Evolutionary conservation across 2,329 filamentous ascomycete genomes (phyloP), one percentile per base, ranked within the genome.

Genomic region (Claviceps sp.): DNA sequence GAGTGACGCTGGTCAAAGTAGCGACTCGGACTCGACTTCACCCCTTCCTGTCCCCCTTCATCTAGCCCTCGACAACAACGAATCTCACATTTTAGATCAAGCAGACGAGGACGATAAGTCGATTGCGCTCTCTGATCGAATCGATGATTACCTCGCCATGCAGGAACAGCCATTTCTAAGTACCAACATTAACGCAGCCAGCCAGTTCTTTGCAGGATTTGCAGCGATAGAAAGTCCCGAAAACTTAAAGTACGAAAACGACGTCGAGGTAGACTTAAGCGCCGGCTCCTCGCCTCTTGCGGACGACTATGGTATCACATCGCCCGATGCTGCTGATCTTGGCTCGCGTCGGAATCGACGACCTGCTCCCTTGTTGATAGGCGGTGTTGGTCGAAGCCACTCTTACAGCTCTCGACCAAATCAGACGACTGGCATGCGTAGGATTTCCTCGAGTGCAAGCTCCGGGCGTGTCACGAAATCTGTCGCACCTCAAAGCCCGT

Each of bases 381-480:
- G 65, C 9, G 68, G 72, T 8, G 9, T 34, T 34, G 63, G 73
- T 20, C 70, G 74, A 50, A 72, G 67, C 56, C 70, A 67, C 42
- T 70, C 57, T 3, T 64, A 60, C 26, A 67, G 67, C 3, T 71
- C 74, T 7, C 75, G 73, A 37, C 57, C 65, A 18, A 75, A 78
- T 24, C 64, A 69, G 18, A 65, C 70, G 2, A 70, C 70, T 54
- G 72, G 74, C 2, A 76, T 80, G 65, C 72, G 76, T 24, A 72
- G 77, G 43, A 77, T 79, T 44, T 71, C 73, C 14, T 80, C 77
- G 2, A 70, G 74, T 8, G 72, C 70, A 4, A 73, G 76, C 5
- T 60, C 64, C 26, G 64, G 61, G 3, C 62, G 67, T 41, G 60
- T 69, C 26, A 61, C 59, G 47, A 70, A 70, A 54, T 52, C 57